These are phyloP conservation scores for Venturia nashicola DNA, from an alignment of 2,329 filamentous ascomycete genomes.

Conservation along the genomic window DNA sequence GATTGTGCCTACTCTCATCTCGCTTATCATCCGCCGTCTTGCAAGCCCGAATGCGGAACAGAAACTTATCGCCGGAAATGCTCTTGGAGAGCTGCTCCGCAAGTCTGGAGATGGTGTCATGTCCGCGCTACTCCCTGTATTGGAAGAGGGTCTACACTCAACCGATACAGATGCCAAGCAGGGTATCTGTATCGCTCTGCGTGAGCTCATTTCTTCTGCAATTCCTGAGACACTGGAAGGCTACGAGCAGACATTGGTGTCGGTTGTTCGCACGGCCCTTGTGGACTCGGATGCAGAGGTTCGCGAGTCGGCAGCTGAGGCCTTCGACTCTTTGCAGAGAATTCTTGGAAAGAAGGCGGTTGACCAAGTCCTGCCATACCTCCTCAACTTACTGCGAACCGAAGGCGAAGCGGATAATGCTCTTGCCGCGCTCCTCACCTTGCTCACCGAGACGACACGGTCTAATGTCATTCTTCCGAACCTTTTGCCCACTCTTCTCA, in stretches of 20 bases:
- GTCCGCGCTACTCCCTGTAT: conserved; percentile 72
- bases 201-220: conserved; percentile 83
- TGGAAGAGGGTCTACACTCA: conserved; percentile 84
- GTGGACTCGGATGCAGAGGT: conserved; percentile 85
- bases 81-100: conserved; percentile 88
- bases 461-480: conserved; percentile 96
- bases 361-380: conserved; percentile 85
- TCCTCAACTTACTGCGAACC: conserved; percentile 77
- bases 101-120: conserved; percentile 93
- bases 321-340: conserved; percentile 89
- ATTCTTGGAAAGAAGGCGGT: conserved; percentile 89
- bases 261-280: conserved; percentile 82
- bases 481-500: conserved; percentile 83
- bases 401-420: conserved; percentile 86
- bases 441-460: conserved; percentile 84
- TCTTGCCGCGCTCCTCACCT: conserved; percentile 78
- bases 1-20: conserved; percentile 84
- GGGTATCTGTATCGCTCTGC: conserved; percentile 91
- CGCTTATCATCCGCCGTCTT: conserved; percentile 85
- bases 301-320: conserved; percentile 88
- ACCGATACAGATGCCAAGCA: conserved; percentile 89
- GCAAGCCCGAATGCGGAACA: conserved; percentile 97
- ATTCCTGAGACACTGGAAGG: conserved; percentile 82
- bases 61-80: conserved; percentile 96
- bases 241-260: conserved; percentile 89